Percentiles rank a stretch among this genome's conserved stretches.
Conservation (phyloP, 164 flowering plant genomes). For the Euptelea pleiosperma region DNA sequence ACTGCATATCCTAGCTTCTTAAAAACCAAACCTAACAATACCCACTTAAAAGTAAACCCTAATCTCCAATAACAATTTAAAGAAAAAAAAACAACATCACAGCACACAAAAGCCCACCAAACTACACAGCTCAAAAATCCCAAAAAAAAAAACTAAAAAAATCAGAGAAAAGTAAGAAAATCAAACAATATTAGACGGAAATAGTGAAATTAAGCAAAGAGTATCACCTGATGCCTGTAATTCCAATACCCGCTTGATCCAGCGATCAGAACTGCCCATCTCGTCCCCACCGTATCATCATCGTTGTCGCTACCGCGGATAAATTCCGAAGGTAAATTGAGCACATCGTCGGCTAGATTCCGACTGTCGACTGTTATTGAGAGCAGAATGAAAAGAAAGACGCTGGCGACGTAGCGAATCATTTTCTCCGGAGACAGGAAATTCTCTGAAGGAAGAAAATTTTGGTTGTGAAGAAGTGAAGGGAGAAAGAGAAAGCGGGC, state of each 20-base stretch:
- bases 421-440: too few species aligned
- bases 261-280: constrained; percentile 79
- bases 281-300: constrained; percentile 45
- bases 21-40: neutral
- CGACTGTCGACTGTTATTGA: constrained; percentile 22
- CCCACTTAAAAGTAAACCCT: neutral
- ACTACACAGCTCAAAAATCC: too few species aligned
- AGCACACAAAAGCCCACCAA: neutral
- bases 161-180: neutral
- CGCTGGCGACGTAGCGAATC: neutral
- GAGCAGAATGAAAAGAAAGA: constrained; percentile 1
- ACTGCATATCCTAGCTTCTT: too few species aligned
- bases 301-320: constrained; percentile 18
- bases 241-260: constrained; percentile 75
- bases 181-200: neutral
- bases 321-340: constrained; percentile 50
- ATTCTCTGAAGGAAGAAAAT: too few species aligned
- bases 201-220: neutral
- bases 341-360: constrained; percentile 18
- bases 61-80: neutral
- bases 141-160: neutral
- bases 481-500: neutral
- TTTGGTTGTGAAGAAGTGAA: neutral
- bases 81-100: neutral
- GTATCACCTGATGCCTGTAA: constrained; percentile 71